Evolutionary conservation across 768 basidiomycete species (phyloP), one percentile per base, ranked within the genome.

Genomic region (Collybia mongolica): DNA sequence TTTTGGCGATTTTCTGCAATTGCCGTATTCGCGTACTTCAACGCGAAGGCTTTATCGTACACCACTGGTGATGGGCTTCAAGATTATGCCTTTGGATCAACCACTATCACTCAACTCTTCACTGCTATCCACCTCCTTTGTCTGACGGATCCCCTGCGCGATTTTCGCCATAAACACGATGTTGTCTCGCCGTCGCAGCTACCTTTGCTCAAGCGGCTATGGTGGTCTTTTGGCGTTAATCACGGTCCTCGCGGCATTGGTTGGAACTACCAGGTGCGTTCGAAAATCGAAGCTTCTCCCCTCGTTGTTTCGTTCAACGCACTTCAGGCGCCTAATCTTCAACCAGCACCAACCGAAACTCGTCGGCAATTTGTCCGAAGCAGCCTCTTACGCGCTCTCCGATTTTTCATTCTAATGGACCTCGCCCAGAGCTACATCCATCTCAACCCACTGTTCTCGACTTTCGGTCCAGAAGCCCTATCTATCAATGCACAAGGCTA

Each of bases 231-330:
- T 22, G 49, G 51, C 43, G 39, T 60, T 14, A 44, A 50, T 19
- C 39, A 42, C 20, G 56, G 49, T 17, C 53, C 49, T 6, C 56
- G 62, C 44, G 54, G 57, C 7, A 47, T 62, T 35, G 52, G 61
- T 28, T 62, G 54, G 55, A 59, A 56, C 43, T 54, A 54, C 29
- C 46, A 58, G 43, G 59, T 60, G 20, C 12, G 46, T 51, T 47
- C 36, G 26, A 37, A 12, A 5, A 12, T 38, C 19, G 15, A 39
- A 50, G 15, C 20, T 18, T 6, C 12, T 26, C 15, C 14, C 50
- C 32, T 28, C 47, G 15, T 29, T 37, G 4, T 26, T 7, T 26
- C 24, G 7, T 4, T 4, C 40, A 18, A 43, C 43, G 6, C 11
- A 14, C 11, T 12, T 32, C 14, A 32, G 32, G 32, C 32, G 2